phyloP scores from a whole-genome alignment of 2,329 filamentous ascomycete species.

The Alternaria brassicae region DNA sequence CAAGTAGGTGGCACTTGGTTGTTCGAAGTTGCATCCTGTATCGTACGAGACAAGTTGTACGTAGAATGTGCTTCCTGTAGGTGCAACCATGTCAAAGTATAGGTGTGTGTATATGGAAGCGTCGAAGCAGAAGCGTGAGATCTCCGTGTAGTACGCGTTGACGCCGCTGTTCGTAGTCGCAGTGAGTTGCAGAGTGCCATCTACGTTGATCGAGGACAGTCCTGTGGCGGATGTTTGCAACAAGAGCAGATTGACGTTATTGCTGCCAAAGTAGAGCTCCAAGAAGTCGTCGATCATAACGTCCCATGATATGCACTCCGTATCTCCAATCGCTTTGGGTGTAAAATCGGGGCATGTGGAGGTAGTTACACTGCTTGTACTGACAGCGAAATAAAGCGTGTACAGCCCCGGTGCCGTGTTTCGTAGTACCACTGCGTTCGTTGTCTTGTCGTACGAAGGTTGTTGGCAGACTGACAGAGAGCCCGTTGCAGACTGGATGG shows the following conservation, averaged over 20 bases:
- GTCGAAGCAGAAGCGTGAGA: constrained; percentile 17
- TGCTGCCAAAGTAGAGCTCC: constrained; percentile 18
- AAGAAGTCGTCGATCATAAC: constrained; percentile 16
- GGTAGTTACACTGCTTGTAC: not conserved
- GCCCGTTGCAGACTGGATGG: constrained; percentile 7
- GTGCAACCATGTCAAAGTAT: constrained; percentile 16
- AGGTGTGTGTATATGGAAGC: constrained; percentile 14
- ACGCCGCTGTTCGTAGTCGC: constrained; percentile 12
- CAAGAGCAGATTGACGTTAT: constrained; percentile 14
- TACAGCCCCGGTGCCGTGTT: constrained; percentile 11
- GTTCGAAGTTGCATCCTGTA: not conserved
- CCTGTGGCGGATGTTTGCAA: constrained; percentile 11
- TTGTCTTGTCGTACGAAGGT: constrained; percentile 9
- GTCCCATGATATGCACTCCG: constrained; percentile 15
- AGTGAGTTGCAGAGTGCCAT: constrained; percentile 14
- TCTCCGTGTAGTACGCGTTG: constrained; percentile 16
- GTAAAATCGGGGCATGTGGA: constrained; percentile 15
- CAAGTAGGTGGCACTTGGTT: constrained; percentile 10
- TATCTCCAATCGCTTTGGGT: constrained; percentile 7
- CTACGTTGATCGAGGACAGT: constrained; percentile 12
- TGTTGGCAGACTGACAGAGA: constrained; percentile 14
- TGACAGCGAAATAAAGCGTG: constrained; percentile 5
- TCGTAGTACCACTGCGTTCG: constrained; percentile 13
- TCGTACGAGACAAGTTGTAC: constrained; percentile 16
- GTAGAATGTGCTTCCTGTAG: constrained; percentile 9